Percentiles rank a stretch among this genome's conserved stretches.
Conservation (phyloP, 2,329 filamentous ascomycete species). For the Gnomoniopsis smithogilvyi region DNA sequence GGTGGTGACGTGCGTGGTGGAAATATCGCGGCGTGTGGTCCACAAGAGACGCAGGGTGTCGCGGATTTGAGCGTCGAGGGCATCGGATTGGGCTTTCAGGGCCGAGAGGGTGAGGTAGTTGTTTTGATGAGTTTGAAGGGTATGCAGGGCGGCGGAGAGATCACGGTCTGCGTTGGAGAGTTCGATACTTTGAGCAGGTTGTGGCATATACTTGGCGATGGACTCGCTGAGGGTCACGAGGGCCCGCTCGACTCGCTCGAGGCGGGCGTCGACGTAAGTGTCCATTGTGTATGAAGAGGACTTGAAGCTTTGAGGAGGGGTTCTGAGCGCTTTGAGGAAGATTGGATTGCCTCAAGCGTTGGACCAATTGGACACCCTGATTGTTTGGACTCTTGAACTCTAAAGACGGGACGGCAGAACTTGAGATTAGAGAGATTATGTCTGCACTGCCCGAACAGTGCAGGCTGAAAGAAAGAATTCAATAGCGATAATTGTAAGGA, state of each 20-base stretch:
- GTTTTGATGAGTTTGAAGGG: conserved; percentile 68
- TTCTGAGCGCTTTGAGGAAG: too few species aligned
- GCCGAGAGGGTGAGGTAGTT: conserved; percentile 67
- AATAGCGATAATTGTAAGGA: not conserved
- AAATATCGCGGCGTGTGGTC: conserved; percentile 69
- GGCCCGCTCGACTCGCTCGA: conserved; percentile 64
- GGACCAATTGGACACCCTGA: too few species aligned
- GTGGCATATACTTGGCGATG: conserved; percentile 79
- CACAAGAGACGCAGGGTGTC: conserved; percentile 68
- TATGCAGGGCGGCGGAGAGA: conserved; percentile 61
- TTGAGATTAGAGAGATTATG: too few species aligned
- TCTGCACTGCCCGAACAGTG: too few species aligned
- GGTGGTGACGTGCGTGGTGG: conserved; percentile 56
- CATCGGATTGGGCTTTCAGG: conserved; percentile 62
- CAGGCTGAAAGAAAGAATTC: too few species aligned
- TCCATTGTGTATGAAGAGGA: conserved; percentile 47
- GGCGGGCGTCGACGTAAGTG: conserved; percentile 56
- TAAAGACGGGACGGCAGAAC: too few species aligned
- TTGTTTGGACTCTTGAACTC: too few species aligned
- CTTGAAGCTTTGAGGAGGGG: too few species aligned
- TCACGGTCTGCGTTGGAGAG: conserved; percentile 68
- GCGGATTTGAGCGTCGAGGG: conserved; percentile 70
- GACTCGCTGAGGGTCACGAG: conserved; percentile 72
- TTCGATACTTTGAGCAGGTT: conserved; percentile 62
- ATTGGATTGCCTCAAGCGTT: too few species aligned